These are phyloP conservation scores for Ustilago crameri DNA, from an alignment of 1,284 basidiomycete species.

Conservation along the genomic window DNA sequence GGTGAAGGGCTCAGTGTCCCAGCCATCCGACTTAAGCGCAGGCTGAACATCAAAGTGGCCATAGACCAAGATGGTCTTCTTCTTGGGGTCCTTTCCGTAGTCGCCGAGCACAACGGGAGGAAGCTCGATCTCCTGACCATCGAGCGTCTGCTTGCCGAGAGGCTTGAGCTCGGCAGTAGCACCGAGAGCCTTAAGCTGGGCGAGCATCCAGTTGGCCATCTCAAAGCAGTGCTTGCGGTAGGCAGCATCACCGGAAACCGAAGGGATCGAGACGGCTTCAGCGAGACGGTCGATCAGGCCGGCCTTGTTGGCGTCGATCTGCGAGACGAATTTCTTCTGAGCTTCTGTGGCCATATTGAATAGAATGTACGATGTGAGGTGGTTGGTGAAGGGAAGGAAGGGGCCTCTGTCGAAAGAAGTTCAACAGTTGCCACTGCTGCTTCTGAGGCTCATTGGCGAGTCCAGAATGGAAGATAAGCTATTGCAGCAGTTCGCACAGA, in stretches of 20 bases:
- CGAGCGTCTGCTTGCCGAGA: constrained; percentile 80
- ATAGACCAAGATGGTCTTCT: constrained; percentile 87
- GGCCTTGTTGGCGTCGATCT: constrained; percentile 64
- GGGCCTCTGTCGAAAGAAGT: not conserved
- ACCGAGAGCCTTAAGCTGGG: constrained; percentile 60
- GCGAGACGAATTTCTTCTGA: constrained; percentile 58
- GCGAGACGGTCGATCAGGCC: constrained; percentile 60
- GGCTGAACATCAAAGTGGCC: constrained; percentile 73
- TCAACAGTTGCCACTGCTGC: not conserved
- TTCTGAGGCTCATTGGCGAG: not conserved
- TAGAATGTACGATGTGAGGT: not conserved
- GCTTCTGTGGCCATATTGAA: constrained; percentile 45
- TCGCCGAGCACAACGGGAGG: constrained; percentile 87
- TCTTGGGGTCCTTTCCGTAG: constrained; percentile 81
- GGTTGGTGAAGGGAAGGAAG: not conserved
- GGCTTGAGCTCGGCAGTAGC: constrained; percentile 59
- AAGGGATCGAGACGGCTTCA: constrained; percentile 65
- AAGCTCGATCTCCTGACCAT: constrained; percentile 80
- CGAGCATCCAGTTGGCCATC: constrained; percentile 66
- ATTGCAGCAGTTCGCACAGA: constrained; percentile 16
- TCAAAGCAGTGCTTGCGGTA: constrained; percentile 65
- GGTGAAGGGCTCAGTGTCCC: constrained; percentile 84
- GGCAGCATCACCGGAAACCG: constrained; percentile 64
- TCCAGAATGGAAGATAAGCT: constrained; percentile 17
- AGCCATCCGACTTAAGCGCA: constrained; percentile 79